A percentile compares a stretch with the other conserved stretches of the same genome.
phyloP scores from a whole-genome alignment of 1,139 yeast genomes.

The Suhomyces atakaporum region DNA sequence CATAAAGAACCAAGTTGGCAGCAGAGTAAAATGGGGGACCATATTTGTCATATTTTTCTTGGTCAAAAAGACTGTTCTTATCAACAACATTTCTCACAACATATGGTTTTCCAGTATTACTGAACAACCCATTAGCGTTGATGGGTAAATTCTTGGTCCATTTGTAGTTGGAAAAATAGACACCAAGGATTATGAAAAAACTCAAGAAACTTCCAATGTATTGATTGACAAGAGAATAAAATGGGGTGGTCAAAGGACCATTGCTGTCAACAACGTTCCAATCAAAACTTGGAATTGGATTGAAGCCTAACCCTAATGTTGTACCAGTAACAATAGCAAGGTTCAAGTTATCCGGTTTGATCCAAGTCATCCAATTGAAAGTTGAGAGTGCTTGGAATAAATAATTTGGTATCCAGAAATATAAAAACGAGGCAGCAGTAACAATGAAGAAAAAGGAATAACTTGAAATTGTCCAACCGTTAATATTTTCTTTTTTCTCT shows the following conservation, averaged over 20 bases:
- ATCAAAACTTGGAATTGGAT: slow-evolving; percentile 23
- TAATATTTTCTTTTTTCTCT: slow-evolving; percentile 18
- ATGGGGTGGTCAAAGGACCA: slow-evolving; percentile 15
- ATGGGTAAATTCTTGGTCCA: slow-evolving; percentile 23
- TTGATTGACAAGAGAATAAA: slow-evolving; percentile 38
- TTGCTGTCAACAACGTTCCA: slow-evolving; percentile 18
- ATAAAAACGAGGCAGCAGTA: slow-evolving; percentile 18
- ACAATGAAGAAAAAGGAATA: slow-evolving; percentile 18
- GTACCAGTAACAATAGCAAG: slow-evolving; percentile 21
- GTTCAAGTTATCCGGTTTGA: slow-evolving; percentile 20
- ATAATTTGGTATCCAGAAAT: slow-evolving; percentile 24
- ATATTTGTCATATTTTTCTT: slow-evolving; percentile 22
- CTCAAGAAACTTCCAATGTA: slow-evolving; percentile 39
- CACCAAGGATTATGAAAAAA: slow-evolving; percentile 34
- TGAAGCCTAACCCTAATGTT: slow-evolving; percentile 20
- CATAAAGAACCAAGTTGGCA: slow-evolving; percentile 44
- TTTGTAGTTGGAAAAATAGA: slow-evolving; percentile 24
- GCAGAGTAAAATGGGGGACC: slow-evolving; percentile 51
- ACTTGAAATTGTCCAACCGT: slow-evolving; percentile 24
- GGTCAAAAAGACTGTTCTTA: slow-evolving; percentile 17
- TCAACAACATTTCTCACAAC: slow-evolving; percentile 17
- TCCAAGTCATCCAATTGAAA: slow-evolving; percentile 27
- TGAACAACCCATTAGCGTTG: slow-evolving; percentile 17
- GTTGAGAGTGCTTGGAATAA: slow-evolving; percentile 18
- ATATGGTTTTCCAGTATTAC: slow-evolving; percentile 19